phyloP scores from a whole-genome alignment of 176 grass and related monocot genomes.

The Guadua angustifolia region DNA sequence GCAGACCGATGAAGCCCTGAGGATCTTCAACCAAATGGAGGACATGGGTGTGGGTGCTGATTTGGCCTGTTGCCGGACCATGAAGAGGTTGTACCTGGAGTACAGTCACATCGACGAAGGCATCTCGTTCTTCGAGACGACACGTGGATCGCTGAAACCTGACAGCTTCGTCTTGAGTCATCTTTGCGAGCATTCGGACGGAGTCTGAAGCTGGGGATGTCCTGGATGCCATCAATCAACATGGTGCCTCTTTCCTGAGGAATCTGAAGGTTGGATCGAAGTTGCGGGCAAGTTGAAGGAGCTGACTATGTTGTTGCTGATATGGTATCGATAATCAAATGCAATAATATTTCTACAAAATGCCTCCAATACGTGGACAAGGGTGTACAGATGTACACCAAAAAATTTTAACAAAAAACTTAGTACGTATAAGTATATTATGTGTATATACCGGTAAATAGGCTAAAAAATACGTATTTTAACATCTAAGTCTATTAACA shows the following conservation, averaged over 20 bases:
- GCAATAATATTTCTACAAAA: no score
- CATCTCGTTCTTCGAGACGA: constrained; percentile 67
- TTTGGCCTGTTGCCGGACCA: constrained; percentile 66
- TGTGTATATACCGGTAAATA: no score
- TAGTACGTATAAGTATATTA: no score
- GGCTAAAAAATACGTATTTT: no score
- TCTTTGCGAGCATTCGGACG: constrained; percentile 67
- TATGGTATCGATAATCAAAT: no score
- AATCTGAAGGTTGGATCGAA: constrained; percentile 69
- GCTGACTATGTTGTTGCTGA: not conserved
- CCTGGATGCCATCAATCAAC: constrained; percentile 53
- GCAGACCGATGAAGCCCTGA: constrained; percentile 55
- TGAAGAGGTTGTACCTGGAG: constrained; percentile 83
- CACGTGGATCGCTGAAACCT: constrained; percentile 50
- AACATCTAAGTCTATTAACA: no score
- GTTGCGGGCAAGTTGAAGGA: constrained; percentile 2
- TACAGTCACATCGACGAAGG: constrained; percentile 59
- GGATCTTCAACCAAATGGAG: constrained; percentile 58
- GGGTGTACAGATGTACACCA: no score
- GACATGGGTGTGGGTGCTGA: constrained; percentile 55
- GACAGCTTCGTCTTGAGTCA: constrained; percentile 83
- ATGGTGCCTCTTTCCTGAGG: constrained; percentile 64
- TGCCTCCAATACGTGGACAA: no score
- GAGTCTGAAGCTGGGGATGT: constrained; percentile 55
- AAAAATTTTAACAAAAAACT: no score